These are phyloP conservation scores for Escallonia herrerae DNA, from an alignment of 129 eudicot species.

Conservation along the genomic window DNA sequence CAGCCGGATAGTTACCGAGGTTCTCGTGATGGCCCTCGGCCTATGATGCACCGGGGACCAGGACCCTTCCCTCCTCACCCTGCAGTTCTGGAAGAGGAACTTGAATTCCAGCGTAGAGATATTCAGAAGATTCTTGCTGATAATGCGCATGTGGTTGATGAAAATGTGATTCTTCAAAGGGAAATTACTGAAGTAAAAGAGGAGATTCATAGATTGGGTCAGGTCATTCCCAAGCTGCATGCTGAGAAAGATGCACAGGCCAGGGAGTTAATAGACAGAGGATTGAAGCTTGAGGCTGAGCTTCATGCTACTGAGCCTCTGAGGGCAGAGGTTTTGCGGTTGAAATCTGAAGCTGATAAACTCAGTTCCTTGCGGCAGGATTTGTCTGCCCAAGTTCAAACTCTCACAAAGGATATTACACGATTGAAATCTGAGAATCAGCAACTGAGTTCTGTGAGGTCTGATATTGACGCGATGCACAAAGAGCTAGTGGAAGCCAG, in stretches of 20 bases:
- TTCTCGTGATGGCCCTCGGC: slow-evolving; percentile 44
- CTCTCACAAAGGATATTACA: slow-evolving; percentile 44
- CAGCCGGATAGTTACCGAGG: slow-evolving; percentile 34
- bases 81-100: slow-evolving; percentile 67
- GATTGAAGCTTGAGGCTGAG: slow-evolving; percentile 78
- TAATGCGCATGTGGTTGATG: slow-evolving; percentile 65
- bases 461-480: slow-evolving; percentile 63
- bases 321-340: slow-evolving; percentile 52
- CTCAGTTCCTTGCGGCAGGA: slow-evolving; percentile 49
- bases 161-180: slow-evolving; percentile 65
- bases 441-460: slow-evolving; percentile 44
- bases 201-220: slow-evolving; percentile 63
- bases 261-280: slow-evolving; percentile 63
- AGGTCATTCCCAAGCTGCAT: slow-evolving; percentile 63
- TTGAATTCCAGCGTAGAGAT: slow-evolving; percentile 75
- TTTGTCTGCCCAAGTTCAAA: slow-evolving; percentile 49
- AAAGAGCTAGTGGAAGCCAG: slow-evolving; percentile 75
- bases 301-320: slow-evolving; percentile 61
- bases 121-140: slow-evolving; percentile 59
- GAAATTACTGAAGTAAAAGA: slow-evolving; percentile 65
- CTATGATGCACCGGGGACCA: slow-evolving; percentile 40
- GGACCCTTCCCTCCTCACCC: slow-evolving; percentile 62
- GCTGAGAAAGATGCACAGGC: slow-evolving; percentile 60
- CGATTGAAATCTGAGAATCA: slow-evolving; percentile 62
- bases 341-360: slow-evolving; percentile 68